These are phyloP conservation scores for Mycena rebaudengoi DNA, from an alignment of 768 basidiomycete genomes.

Conservation along the genomic window DNA sequence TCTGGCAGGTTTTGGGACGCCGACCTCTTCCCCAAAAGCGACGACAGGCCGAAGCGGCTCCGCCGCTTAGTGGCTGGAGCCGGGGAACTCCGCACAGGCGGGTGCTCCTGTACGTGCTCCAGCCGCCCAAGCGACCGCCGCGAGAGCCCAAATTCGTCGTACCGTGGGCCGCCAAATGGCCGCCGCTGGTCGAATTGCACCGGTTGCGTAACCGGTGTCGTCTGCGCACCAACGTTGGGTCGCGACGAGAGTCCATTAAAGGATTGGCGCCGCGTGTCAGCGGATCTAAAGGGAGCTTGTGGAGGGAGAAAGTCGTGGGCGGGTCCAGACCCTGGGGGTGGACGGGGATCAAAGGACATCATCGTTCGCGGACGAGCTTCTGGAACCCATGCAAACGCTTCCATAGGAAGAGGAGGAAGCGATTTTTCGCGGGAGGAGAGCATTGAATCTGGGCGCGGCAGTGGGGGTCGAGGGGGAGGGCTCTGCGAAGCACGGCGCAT, in stretches of 20 bases:
- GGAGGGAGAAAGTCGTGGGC: conserved; percentile 66
- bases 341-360: conserved; percentile 67
- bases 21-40: conserved; percentile 70
- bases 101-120: conserved; percentile 45
- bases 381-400: conserved; percentile 49
- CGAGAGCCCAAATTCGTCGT: conserved; percentile 80
- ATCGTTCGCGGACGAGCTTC: conserved; percentile 72
- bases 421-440: conserved; percentile 67
- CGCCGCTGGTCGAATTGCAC: conserved; percentile 46
- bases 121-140: conserved; percentile 62
- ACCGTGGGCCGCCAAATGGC: conserved; percentile 53
- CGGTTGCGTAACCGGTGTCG: conserved; percentile 50
- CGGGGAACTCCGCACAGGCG: conserved; percentile 34
- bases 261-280: conserved; percentile 75
- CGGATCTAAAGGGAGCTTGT: conserved; percentile 66
- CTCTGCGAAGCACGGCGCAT: conserved; percentile 55
- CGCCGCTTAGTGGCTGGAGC: conserved; percentile 63
- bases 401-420: conserved; percentile 77
- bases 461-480: conserved; percentile 19
- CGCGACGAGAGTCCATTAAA: conserved; percentile 73
- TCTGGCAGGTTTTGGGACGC: conserved; percentile 41
- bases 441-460: conserved; percentile 29
- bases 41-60: conserved; percentile 75
- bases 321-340: conserved; percentile 52
- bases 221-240: conserved; percentile 61